phyloP scores from a whole-genome alignment of 2,329 filamentous ascomycete species.

The Fusarium metavorans region DNA sequence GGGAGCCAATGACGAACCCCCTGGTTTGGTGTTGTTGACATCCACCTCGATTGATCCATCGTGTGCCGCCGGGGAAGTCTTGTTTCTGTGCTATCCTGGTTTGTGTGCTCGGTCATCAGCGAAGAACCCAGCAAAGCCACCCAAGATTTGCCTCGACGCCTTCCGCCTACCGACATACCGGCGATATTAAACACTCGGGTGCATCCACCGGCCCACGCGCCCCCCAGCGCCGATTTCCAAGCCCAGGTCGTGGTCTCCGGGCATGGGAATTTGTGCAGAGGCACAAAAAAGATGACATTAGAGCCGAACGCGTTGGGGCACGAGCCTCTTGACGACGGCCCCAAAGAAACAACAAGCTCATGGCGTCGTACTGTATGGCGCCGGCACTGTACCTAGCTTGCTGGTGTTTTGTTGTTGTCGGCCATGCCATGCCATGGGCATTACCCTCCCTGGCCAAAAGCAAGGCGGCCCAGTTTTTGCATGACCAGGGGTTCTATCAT shows the following conservation, averaged over 20 bases:
- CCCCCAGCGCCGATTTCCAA: conserved; percentile 9
- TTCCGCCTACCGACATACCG: conserved; percentile 26
- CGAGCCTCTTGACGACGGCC: conserved; percentile 32
- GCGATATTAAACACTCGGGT: conserved; percentile 27
- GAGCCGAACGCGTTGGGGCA: conserved; percentile 16
- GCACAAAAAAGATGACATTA: background rate
- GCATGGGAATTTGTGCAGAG: conserved; percentile 14
- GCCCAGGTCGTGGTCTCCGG: conserved; percentile 9
- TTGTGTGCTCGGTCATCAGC: conserved; percentile 34
- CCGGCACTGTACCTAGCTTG: conserved; percentile 19
- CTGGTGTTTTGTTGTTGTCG: conserved; percentile 1
- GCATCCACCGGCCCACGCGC: conserved; percentile 15
- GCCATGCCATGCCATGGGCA: conserved; percentile 17
- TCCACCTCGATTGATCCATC: conserved; percentile 30
- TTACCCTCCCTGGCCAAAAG: conserved; percentile 34
- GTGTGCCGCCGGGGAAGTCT: conserved; percentile 15
- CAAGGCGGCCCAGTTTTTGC: conserved; percentile 34
- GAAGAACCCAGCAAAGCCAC: conserved; percentile 29
- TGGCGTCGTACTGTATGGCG: conserved; percentile 15
- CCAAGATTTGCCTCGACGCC: conserved; percentile 17
- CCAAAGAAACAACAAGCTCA: conserved; percentile 26
- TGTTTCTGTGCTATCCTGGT: conserved; percentile 28
- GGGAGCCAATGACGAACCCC: conserved; percentile 31
- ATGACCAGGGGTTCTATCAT: conserved; percentile 33
- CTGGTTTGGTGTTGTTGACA: conserved; percentile 34